phyloP scores from a whole-genome alignment of 805 yeast genomes.

The Cyberlindnera samutprakarnensis region DNA sequence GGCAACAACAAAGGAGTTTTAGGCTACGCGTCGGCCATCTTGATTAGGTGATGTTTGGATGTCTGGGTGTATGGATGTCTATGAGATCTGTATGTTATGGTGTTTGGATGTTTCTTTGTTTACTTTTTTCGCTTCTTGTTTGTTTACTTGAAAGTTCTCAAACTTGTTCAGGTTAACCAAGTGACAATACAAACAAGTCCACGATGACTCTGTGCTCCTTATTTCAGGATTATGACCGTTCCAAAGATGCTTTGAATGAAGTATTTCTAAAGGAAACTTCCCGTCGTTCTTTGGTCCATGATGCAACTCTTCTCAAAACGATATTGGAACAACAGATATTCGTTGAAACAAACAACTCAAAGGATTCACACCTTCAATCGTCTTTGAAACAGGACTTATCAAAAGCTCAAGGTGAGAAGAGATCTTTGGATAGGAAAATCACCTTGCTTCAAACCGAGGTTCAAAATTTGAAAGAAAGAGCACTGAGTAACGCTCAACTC shows the following conservation, averaged over 20 bases:
- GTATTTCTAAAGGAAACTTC: slow-evolving; percentile 8
- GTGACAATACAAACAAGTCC: no score
- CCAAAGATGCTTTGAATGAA: slow-evolving; percentile 3
- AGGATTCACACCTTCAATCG: slow-evolving; percentile 10
- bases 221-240: slow-evolving; percentile 4
- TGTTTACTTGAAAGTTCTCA: no score
- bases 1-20: no score
- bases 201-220: no score
- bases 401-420: slow-evolving; percentile 17
- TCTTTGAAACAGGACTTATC: slow-evolving; percentile 15
- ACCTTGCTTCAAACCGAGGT: slow-evolving; percentile 13
- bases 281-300: slow-evolving; percentile 14
- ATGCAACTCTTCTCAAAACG: slow-evolving; percentile 13
- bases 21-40: no score
- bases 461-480: slow-evolving; percentile 20
- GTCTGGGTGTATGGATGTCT: no score
- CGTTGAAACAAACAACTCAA: slow-evolving; percentile 7
- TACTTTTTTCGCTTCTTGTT: no score
- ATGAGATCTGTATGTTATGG: no score
- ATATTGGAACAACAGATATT: slow-evolving; percentile 14
- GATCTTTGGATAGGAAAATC: slow-evolving; percentile 16
- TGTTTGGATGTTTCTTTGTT: no score
- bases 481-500: slow-evolving; percentile 7
- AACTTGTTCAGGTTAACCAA: no score
- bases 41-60: no score